Base-by-base conservation (phyloP, 179 eudicot genomes). In the Spinacia oleracea region DNA sequence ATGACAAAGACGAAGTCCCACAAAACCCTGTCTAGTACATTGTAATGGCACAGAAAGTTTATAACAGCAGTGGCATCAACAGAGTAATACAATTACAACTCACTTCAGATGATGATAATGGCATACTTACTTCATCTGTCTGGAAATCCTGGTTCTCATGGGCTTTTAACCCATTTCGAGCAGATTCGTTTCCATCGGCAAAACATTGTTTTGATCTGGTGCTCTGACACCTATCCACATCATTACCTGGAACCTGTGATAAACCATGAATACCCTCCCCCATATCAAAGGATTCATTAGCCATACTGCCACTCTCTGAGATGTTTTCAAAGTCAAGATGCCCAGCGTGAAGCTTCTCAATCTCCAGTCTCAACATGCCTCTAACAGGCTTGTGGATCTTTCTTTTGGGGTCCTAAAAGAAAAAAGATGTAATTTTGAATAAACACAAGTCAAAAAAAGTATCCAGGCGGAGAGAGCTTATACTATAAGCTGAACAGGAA, bases 371-470 rank as follows among this genome's bases (percentile, higher is more conserved):
- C 83, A 96, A 79, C 82, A 90, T 89, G 81, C 99, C 98, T 85
- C 91, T 92, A 80, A 96, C 99, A 42, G 99, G 99, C 83, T 96
- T 96, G 75, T 96, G 99, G 78, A 92, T 86, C 88, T 96, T 96
- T 68, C 95, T 89, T 85, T 96, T 96, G 58, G 99, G 99, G 86
- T 96, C 99, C 99, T 96, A 78, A 18, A 73, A 25, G 50, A 78
- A 64, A 7, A 63, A 62, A 74, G 40, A 31, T 15, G 29, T 34
- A 72, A 46, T 35, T 45, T 55, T 38, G 34, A 35, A 76, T 42
- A 76, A 20, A 73, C 78, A 64, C 31, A 55, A 45, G 55, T 21
- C 29, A 43, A 58, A 18, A 35, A 67, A 14, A 34, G 23, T 0
- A 40, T 59, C 16, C 45, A 45, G 9, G 18, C 7, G 23, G 50